Conservation (phyloP, 192 early-diverging fungal genomes). For the Mortierella antarctica region DNA sequence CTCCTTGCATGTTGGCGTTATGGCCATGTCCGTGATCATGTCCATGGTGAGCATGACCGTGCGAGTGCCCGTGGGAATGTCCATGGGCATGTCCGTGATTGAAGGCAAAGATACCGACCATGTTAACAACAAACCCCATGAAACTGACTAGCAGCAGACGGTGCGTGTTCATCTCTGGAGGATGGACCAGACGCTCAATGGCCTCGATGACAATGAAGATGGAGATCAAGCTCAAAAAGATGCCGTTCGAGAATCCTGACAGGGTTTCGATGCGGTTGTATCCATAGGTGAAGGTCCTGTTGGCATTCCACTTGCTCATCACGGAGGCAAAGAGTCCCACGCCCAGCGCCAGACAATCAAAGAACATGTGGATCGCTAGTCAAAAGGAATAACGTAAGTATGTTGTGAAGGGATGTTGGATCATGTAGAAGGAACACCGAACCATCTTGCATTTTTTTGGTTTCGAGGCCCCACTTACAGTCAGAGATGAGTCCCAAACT, state of each 20-base stretch:
- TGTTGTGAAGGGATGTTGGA: background rate
- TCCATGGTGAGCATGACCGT: slow-evolving; percentile 71
- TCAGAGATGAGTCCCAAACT: slow-evolving; percentile 93
- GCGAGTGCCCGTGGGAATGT: slow-evolving; percentile 61
- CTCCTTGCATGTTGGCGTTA: slow-evolving; percentile 92
- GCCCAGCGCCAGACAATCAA: slow-evolving; percentile 93
- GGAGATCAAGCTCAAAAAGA: slow-evolving; percentile 90
- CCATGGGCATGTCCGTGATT: slow-evolving; percentile 84
- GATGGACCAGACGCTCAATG: slow-evolving; percentile 85
- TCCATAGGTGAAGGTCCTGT: slow-evolving; percentile 79
- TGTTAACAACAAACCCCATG: slow-evolving; percentile 90
- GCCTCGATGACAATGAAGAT: slow-evolving; percentile 93
- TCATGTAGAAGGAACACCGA: background rate
- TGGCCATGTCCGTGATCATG: slow-evolving; percentile 71
- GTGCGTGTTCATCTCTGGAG: slow-evolving; percentile 88
- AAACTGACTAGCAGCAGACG: slow-evolving; percentile 88
- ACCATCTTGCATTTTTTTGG: too few relatives aligned
- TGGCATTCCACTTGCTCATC: slow-evolving; percentile 92
- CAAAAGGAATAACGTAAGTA: background rate
- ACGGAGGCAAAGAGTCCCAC: slow-evolving; percentile 90
- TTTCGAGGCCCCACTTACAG: slow-evolving; percentile 52
- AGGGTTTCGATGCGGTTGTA: slow-evolving; percentile 93
- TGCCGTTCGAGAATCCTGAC: slow-evolving; percentile 93
- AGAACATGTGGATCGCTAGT: slow-evolving; percentile 96
- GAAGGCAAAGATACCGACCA: slow-evolving; percentile 94